A percentile compares a stretch with the other conserved stretches of the same genome.
These are phyloP conservation scores for Yamadazyma sp. DNA, from an alignment of 1,139 yeast species.

Conservation along the genomic window DNA sequence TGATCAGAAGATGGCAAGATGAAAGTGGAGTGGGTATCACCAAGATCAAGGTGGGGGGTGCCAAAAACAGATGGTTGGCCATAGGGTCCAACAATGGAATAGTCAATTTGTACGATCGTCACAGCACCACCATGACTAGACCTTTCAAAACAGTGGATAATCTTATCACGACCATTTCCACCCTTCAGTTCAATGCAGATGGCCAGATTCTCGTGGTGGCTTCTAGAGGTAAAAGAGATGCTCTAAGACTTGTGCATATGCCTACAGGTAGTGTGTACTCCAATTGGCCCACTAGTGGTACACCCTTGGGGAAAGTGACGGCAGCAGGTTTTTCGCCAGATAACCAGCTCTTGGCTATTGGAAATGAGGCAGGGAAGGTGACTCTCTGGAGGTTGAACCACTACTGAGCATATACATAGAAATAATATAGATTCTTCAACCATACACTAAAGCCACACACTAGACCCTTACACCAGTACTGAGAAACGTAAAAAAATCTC, in stretches of 20 bases:
- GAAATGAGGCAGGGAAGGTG: constrained; percentile 88
- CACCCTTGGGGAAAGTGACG: constrained; percentile 93
- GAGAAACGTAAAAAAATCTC: neutral
- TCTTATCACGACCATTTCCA: constrained; percentile 76
- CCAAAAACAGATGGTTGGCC: constrained; percentile 77
- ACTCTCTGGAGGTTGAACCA: constrained; percentile 89
- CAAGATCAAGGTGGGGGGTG: constrained; percentile 76
- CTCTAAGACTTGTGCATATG: constrained; percentile 80
- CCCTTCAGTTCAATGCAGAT: constrained; percentile 75
- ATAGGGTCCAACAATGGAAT: constrained; percentile 87
- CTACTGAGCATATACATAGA: constrained; percentile 39
- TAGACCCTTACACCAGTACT: no score
- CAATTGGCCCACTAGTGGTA: constrained; percentile 97
- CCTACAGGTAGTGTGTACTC: constrained; percentile 84
- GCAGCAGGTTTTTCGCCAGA: constrained; percentile 79
- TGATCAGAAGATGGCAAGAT: constrained; percentile 77
- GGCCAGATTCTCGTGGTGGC: constrained; percentile 89
- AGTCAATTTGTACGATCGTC: constrained; percentile 81
- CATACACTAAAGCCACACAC: no score
- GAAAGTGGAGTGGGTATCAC: constrained; percentile 86
- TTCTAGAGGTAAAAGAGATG: constrained; percentile 82
- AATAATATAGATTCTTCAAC: neutral
- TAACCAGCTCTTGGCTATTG: constrained; percentile 81
- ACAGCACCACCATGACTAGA: constrained; percentile 23
- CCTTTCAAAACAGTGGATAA: constrained; percentile 72